Conservation (phyloP, 495 filamentous ascomycete genomes). For the Hyaloscypha finlandica region DNA sequence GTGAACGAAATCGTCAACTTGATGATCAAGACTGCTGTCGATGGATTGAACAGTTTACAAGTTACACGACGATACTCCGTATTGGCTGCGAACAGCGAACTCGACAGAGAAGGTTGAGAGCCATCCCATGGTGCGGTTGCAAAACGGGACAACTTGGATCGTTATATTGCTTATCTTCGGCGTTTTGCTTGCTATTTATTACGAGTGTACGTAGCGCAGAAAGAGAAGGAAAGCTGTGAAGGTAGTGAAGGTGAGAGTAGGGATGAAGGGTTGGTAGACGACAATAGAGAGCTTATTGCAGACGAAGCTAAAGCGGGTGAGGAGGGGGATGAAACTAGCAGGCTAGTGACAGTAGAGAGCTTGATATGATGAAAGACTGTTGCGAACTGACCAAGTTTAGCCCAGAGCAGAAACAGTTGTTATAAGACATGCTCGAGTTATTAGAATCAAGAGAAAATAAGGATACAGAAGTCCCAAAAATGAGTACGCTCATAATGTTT, state of each 20-base stretch:
- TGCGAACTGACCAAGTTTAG: conserved; percentile 16
- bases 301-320: conserved; percentile 4
- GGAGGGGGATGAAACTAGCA: conserved; percentile 5
- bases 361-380: conserved; percentile 18
- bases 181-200: conserved; percentile 17
- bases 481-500: neutral
- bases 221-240: conserved; percentile 9
- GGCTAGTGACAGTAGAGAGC: conserved; percentile 4
- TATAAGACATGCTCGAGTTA: conserved; percentile 8
- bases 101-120: too few species aligned
- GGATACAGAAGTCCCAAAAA: conserved; percentile 3
- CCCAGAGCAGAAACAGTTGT: conserved; percentile 17
- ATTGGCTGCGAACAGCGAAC: too few species aligned
- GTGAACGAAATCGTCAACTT: too few species aligned
- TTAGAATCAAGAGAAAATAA: conserved; percentile 4
- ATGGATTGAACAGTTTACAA: too few species aligned
- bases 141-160: conserved; percentile 15
- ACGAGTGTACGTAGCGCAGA: conserved; percentile 14
- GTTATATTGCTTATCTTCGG: conserved; percentile 20
- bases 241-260: neutral
- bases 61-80: too few species aligned
- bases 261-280: conserved; percentile 5
- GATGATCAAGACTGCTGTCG: too few species aligned
- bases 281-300: conserved; percentile 8
- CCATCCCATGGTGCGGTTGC: conserved; percentile 2